phyloP scores from a whole-genome alignment of 306 rosid genomes.

The Prunus mongolica region DNA sequence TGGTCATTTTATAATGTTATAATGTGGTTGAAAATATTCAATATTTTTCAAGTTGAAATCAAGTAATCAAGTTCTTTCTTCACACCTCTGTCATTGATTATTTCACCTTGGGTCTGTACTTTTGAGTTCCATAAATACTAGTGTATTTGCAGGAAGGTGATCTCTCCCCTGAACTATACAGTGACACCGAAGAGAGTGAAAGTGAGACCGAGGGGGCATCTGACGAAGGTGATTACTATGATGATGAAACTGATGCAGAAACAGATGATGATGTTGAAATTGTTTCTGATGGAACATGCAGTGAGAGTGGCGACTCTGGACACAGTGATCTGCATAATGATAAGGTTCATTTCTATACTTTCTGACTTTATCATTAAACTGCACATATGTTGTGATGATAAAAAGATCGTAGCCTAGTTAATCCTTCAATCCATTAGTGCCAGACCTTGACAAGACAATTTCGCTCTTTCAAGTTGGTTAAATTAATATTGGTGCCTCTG shows the following conservation, averaged over 20 bases:
- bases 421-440: not conserved
- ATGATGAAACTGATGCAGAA: slow-evolving; percentile 53
- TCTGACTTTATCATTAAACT: slow-evolving; percentile 10
- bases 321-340: slow-evolving; percentile 29
- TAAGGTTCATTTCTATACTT: slow-evolving; percentile 42
- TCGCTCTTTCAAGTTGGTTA: not conserved
- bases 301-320: slow-evolving; percentile 48
- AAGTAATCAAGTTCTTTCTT: slow-evolving; percentile 2
- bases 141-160: slow-evolving; percentile 73
- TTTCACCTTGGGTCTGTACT: not conserved
- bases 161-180: slow-evolving; percentile 61
- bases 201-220: slow-evolving; percentile 75
- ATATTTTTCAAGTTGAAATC: not conserved
- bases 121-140: slow-evolving; percentile 33
- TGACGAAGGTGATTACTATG: slow-evolving; percentile 72
- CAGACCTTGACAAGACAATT: not conserved
- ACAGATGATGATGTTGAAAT: slow-evolving; percentile 46
- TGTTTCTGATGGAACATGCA: slow-evolving; percentile 46
- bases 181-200: slow-evolving; percentile 72
- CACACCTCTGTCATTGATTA: not conserved
- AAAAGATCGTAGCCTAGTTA: not conserved
- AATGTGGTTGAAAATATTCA: not conserved
- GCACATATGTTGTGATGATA: not conserved
- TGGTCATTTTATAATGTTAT: not conserved
- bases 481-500: not conserved